These are phyloP conservation scores for Lichtheimia corymbifera DNA, from an alignment of 371 early-diverging fungal genomes.

Conservation along the genomic window DNA sequence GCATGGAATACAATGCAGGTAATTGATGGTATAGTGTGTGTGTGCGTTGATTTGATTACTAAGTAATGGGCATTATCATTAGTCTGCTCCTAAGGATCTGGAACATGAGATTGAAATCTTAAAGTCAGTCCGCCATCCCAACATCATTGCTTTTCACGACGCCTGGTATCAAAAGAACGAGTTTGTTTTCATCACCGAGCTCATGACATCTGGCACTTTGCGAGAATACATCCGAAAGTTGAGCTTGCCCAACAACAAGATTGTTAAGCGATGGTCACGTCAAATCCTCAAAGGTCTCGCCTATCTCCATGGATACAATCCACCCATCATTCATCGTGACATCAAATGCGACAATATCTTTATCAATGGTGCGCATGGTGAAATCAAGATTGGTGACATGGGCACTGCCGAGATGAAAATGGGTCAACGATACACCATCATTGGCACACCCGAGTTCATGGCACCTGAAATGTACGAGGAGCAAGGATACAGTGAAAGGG, in stretches of 20 bases:
- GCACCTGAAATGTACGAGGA: slow-evolving; percentile 92
- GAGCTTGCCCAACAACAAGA: slow-evolving; percentile 69
- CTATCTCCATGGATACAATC: slow-evolving; percentile 78
- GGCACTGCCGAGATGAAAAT: slow-evolving; percentile 62
- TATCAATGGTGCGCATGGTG: slow-evolving; percentile 87
- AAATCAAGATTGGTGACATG: slow-evolving; percentile 92
- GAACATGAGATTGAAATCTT: slow-evolving; percentile 69
- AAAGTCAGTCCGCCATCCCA: slow-evolving; percentile 81
- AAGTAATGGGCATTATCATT: background rate
- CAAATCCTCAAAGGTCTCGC: slow-evolving; percentile 81
- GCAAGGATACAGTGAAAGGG: slow-evolving; percentile 82
- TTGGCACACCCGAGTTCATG: slow-evolving; percentile 90
- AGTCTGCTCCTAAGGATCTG: slow-evolving; percentile 29
- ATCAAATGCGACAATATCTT: slow-evolving; percentile 88
- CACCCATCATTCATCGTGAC: slow-evolving; percentile 89
- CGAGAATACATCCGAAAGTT: slow-evolving; percentile 77
- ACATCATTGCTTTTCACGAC: slow-evolving; percentile 81
- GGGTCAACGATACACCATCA: slow-evolving; percentile 56
- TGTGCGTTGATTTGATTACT: background rate
- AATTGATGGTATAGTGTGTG: too few relatives aligned
- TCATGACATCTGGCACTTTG: slow-evolving; percentile 91
- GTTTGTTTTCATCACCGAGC: slow-evolving; percentile 88
- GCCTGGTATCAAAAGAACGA: slow-evolving; percentile 72
- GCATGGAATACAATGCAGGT: slow-evolving; percentile 81
- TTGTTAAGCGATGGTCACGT: slow-evolving; percentile 78